These are phyloP conservation scores for Naegleria lovaniensis DNA, from an alignment of 208 protist genomes.

Conservation along the genomic window DNA sequence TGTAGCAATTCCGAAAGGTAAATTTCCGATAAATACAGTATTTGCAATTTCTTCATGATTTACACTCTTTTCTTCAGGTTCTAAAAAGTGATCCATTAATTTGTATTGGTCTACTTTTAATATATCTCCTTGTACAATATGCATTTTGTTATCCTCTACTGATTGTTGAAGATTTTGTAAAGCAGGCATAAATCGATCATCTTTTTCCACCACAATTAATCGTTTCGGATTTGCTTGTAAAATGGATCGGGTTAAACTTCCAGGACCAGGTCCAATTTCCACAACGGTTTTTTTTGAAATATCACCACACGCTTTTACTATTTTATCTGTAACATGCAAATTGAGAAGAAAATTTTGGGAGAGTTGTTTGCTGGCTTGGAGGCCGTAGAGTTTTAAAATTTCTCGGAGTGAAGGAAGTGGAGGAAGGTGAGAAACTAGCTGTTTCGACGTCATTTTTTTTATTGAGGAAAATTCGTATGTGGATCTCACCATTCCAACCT, in stretches of 20 bases:
- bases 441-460: not conserved
- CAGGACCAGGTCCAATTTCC: not conserved
- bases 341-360: slow-evolving; percentile 28
- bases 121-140: slow-evolving; percentile 25
- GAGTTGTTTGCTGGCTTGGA: slow-evolving; percentile 3
- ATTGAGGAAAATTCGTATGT: not conserved
- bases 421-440: not conserved
- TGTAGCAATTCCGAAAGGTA: slow-evolving; percentile 21
- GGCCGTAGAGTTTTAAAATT: slow-evolving; percentile 9
- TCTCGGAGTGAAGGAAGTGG: not conserved
- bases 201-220: slow-evolving; percentile 23
- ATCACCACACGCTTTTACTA: not conserved
- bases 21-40: slow-evolving; percentile 17
- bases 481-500: no score
- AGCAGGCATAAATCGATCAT: slow-evolving; percentile 23
- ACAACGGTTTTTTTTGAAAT: not conserved
- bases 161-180: not conserved
- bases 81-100: not conserved
- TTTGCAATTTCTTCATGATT: not conserved
- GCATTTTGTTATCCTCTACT: not conserved
- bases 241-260: not conserved
- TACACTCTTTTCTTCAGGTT: not conserved
- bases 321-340: not conserved
- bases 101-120: not conserved
- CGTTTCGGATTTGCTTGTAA: not conserved